Percentiles rank a stretch among this genome's conserved stretches.
phyloP scores from a whole-genome alignment of 176 grass and related monocot species.

The Cymbopogon citratus region DNA sequence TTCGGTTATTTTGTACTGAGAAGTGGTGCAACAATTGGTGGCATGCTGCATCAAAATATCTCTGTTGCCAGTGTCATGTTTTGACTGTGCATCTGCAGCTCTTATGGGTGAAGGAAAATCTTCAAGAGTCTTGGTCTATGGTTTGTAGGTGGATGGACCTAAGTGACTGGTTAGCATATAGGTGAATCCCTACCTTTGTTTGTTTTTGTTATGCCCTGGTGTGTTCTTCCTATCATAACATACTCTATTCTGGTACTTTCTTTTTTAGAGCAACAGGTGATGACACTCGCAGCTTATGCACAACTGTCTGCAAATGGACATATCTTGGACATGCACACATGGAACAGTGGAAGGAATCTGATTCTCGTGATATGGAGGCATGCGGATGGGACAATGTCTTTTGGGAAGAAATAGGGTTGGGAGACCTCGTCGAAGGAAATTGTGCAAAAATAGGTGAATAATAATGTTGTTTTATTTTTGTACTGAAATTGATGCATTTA shows the following conservation, averaged over 20 bases:
- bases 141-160: conserved; percentile 95
- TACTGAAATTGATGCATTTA: neutral
- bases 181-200: conserved; percentile 35
- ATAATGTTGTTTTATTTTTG: neutral
- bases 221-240: neutral
- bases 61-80: neutral
- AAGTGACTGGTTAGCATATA: conserved; percentile 97
- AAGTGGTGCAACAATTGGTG: neutral
- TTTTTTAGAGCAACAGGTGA: conserved; percentile 86
- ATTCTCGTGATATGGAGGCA: conserved; percentile 79
- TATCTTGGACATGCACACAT: conserved; percentile 94
- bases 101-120: conserved; percentile 96
- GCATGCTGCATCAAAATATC: neutral
- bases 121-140: conserved; percentile 92
- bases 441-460: conserved; percentile 75
- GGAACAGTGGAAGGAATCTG: conserved; percentile 57
- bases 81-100: conserved; percentile 46
- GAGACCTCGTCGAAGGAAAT: conserved; percentile 73
- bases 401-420: conserved; percentile 95
- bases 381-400: conserved; percentile 95
- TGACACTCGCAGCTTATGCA: conserved; percentile 93
- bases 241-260: conserved; percentile 7
- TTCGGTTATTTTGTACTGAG: neutral
- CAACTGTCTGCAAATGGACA: conserved; percentile 94
- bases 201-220: neutral